Percentiles rank a stretch among this genome's conserved stretches.
Conservation (phyloP, 352 stramenopile genomes). For the Phytophthora sp. region DNA sequence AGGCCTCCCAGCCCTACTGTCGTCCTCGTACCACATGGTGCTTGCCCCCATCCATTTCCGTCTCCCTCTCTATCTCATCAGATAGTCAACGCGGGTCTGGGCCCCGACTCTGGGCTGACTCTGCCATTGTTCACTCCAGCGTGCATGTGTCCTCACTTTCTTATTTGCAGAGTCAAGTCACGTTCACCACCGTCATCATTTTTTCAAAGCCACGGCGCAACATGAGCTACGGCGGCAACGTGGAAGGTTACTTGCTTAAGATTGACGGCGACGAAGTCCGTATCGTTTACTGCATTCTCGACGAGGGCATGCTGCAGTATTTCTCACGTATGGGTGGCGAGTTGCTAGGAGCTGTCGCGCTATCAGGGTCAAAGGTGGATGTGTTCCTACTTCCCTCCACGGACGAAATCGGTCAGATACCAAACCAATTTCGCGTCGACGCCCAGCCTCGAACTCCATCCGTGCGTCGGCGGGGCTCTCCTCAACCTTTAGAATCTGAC, state of each 20-base stretch:
- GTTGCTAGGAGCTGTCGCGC: constrained; percentile 62
- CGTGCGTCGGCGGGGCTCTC: constrained; percentile 10
- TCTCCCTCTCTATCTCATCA: constrained; percentile 14
- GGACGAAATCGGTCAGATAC: constrained; percentile 43
- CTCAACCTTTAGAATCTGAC: constrained; percentile 25
- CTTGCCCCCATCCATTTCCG: constrained; percentile 16
- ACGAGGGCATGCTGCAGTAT: constrained; percentile 82
- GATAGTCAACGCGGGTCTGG: too few relatives aligned
- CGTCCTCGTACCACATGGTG: constrained; percentile 35
- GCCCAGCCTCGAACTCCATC: constrained; percentile 36
- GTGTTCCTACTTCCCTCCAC: constrained; percentile 62
- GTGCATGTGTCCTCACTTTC: constrained; percentile 7
- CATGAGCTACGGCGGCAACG: constrained; percentile 68
- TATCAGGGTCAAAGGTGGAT: constrained; percentile 80
- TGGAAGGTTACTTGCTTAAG: constrained; percentile 86
- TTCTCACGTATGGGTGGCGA: constrained; percentile 76
- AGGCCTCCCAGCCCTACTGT: constrained; percentile 15
- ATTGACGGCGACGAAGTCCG: constrained; percentile 58
- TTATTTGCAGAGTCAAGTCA: constrained; percentile 17
- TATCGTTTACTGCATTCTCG: constrained; percentile 87
- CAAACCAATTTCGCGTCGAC: constrained; percentile 76
- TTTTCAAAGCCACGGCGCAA: neutral
- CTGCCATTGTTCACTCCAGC: constrained; percentile 6
- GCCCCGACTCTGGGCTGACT: constrained; percentile 24
- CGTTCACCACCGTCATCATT: neutral